Evolutionary conservation across 2,329 filamentous ascomycete species (phyloP), one percentile per base, ranked within the genome.

Genomic region (Verticillium albo-atrum): DNA sequence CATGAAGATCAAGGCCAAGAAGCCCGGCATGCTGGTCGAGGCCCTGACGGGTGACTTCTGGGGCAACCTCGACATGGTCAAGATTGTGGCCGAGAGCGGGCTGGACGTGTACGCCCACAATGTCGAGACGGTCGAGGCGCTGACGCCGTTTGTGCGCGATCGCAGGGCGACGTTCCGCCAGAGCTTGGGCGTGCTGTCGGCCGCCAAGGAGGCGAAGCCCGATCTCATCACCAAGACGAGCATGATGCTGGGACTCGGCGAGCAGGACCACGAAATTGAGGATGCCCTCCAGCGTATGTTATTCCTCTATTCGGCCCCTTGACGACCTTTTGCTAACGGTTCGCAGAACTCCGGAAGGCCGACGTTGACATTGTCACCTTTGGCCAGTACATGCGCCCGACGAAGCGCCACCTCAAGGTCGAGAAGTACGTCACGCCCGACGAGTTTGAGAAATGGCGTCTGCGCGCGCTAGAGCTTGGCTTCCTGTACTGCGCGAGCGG

Each of bases 371-470:
- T 99, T 14, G 92, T 99, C 60, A 99, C 95, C 0, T 99, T 99
- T 67, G 95, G 95, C n/a, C 95, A 99, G 79, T 99, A 99, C 80
- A 99, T 99, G 95, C 91, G 94, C 12, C 95, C 95, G 2, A 99
- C 95, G 4, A 99, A 98, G 82, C 86, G 94, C 52, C 95, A 99
- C 74, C 94, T 99, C 86, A 89, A 96, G 74, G 95, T 99, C 32
- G 90, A 96, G 70, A 92, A 94, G 74, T 99, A 99, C 73, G 85
- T 99, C 54, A 94, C 92, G 0, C 95, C 95, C 1, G 91, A 90
- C 62, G 87, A 89, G 63, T 99, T 99, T 71, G 94, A 98, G 71
- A 79, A 90, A 69, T 99, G 95, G 95, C 86, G 90, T 62, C 86
- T 92, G 77, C 86, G 92, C 56, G 94, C 95, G 42, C 81, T 98